Evolutionary conservation across 768 basidiomycete species (phyloP).

Genomic region (Calvatia gigantea): DNA sequence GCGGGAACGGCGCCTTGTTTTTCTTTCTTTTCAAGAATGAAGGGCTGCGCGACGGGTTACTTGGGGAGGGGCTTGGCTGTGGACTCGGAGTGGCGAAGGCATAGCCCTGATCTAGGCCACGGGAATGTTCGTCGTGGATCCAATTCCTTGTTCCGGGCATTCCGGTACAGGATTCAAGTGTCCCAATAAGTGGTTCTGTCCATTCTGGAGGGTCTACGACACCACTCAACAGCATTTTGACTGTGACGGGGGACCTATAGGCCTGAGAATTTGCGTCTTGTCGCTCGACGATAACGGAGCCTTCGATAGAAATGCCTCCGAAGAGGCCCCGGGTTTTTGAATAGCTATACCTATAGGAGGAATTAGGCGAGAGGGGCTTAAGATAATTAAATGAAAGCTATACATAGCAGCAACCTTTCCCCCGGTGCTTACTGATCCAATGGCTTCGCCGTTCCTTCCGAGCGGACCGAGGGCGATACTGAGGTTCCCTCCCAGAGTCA

Average conservation of each 20-base stretch:
- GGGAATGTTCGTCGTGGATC: slow-evolving; percentile 48
- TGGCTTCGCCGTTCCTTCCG: slow-evolving; percentile 93
- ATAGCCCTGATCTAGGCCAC: slow-evolving; percentile 40
- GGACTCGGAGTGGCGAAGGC: slow-evolving; percentile 50
- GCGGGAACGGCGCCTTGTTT: slow-evolving; percentile 55
- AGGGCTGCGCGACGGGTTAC: slow-evolving; percentile 21
- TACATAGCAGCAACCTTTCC: slow-evolving; percentile 93
- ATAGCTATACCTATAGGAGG: slow-evolving; percentile 70
- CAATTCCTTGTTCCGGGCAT: slow-evolving; percentile 66
- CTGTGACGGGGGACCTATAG: slow-evolving; percentile 71
- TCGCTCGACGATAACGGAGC: slow-evolving; percentile 89
- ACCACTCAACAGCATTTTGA: slow-evolving; percentile 79
- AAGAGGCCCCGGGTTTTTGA: slow-evolving; percentile 92
- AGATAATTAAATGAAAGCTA: slow-evolving; percentile 12
- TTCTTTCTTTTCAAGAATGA: slow-evolving; percentile 44
- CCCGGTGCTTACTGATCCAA: slow-evolving; percentile 74
- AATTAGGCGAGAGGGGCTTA: not conserved
- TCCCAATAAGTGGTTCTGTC: slow-evolving; percentile 71
- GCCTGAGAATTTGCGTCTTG: slow-evolving; percentile 90
- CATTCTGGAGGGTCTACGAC: slow-evolving; percentile 70
- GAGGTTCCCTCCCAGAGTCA: slow-evolving; percentile 89
- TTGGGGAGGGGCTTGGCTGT: slow-evolving; percentile 28
- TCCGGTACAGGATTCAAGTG: slow-evolving; percentile 70
- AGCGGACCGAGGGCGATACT: slow-evolving; percentile 89
- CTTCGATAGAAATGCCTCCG: slow-evolving; percentile 86